Percentiles rank a stretch among this genome's conserved stretches.
phyloP scores from a whole-genome alignment of 164 flowering plant genomes.

The Berberis vulgaris region DNA sequence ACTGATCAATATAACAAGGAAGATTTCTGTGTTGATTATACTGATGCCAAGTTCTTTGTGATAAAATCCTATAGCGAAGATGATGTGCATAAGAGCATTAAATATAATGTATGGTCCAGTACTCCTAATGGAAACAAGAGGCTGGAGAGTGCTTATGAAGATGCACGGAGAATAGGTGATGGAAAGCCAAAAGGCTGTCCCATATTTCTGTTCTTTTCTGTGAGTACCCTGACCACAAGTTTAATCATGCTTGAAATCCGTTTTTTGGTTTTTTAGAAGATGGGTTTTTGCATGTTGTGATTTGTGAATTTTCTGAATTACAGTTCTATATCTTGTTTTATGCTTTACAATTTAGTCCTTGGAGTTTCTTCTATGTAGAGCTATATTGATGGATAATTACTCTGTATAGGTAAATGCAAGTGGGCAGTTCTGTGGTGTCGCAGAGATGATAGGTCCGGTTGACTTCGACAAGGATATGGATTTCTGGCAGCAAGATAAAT shows the following conservation, averaged over 20 bases:
- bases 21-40: constrained; percentile 48
- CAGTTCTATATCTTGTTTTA: background rate
- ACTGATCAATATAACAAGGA: constrained; percentile 60
- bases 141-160: constrained; percentile 59
- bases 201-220: constrained; percentile 82
- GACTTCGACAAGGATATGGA: constrained; percentile 78
- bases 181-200: constrained; percentile 57
- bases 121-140: constrained; percentile 95
- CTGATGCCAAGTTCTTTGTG: constrained; percentile 70
- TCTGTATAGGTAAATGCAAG: constrained; percentile 79
- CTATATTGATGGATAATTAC: constrained; percentile 5
- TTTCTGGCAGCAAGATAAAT: constrained; percentile 97
- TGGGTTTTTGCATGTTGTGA: background rate
- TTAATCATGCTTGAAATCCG: background rate
- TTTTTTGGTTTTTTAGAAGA: background rate
- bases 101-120: constrained; percentile 88
- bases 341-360: background rate
- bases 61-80: constrained; percentile 93
- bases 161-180: constrained; percentile 47
- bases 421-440: constrained; percentile 93
- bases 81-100: constrained; percentile 92
- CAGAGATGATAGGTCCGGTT: constrained; percentile 86
- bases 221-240: constrained; percentile 25
- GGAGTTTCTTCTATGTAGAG: background rate
- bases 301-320: background rate